Percentiles rank a stretch among this genome's conserved stretches.
Conservation (phyloP, 2,329 filamentous ascomycete species). For the Colletotrichum sp. region DNA sequence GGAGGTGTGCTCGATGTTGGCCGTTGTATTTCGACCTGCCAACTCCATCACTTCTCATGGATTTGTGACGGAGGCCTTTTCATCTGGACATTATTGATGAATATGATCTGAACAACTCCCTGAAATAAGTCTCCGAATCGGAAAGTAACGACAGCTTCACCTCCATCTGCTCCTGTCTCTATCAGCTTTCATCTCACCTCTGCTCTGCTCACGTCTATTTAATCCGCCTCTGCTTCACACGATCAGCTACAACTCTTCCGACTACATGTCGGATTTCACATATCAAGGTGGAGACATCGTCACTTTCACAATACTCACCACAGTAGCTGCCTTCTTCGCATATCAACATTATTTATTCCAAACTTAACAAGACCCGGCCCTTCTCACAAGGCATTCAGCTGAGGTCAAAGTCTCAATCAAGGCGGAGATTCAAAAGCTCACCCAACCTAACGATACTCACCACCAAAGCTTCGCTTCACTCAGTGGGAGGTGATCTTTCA, state of each 20-base stretch:
- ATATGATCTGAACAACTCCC: background rate
- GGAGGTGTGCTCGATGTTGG: too few relatives aligned
- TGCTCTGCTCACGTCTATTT: background rate
- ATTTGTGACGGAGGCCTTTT: background rate
- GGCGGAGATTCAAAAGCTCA: too few relatives aligned
- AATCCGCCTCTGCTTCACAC: background rate
- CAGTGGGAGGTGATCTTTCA: background rate
- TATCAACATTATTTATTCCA: too few relatives aligned
- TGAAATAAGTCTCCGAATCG: accelerated
- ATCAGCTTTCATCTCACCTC: background rate
- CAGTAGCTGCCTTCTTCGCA: too few relatives aligned
- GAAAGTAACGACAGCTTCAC: background rate
- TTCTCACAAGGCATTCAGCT: too few relatives aligned
- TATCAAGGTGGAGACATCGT: background rate
- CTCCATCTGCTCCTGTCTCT: background rate
- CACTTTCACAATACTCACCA: background rate
- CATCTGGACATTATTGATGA: background rate
- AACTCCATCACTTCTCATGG: accelerated
- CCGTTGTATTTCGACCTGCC: background rate
- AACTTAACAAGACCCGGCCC: too few relatives aligned
- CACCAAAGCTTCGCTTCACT: background rate
- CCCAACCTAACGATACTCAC: background rate
- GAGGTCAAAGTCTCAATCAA: background rate
- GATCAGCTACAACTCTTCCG: background rate
- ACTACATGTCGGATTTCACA: background rate